Conservation (phyloP, 2,329 filamentous ascomycete genomes). For the Verticillium nonalfalfae region DNA sequence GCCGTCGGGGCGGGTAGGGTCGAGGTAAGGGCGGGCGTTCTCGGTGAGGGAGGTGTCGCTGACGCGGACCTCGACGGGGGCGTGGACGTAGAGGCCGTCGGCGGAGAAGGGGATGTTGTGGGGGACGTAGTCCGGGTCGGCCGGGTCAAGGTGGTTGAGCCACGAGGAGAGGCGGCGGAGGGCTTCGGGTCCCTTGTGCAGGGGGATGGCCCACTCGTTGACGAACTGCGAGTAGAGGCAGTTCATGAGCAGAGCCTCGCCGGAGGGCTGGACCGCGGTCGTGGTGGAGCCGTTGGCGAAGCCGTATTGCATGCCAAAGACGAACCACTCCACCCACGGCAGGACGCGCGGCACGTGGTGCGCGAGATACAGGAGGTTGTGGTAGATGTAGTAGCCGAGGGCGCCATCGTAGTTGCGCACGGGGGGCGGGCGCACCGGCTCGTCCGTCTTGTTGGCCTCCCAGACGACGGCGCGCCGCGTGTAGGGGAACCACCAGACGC, state of each 20-base stretch:
- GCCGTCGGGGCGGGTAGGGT: conserved; percentile 60
- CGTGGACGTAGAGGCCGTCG: conserved; percentile 76
- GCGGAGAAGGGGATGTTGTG: conserved; percentile 74
- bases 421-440: conserved; percentile 51
- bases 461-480: conserved; percentile 82
- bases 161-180: conserved; percentile 77
- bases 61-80: conserved; percentile 87
- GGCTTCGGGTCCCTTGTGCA: conserved; percentile 81
- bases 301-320: conserved; percentile 96
- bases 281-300: conserved; percentile 66
- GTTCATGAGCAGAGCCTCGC: conserved; percentile 84
- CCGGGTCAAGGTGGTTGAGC: conserved; percentile 60
- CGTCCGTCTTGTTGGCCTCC: conserved; percentile 73
- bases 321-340: conserved; percentile 90
- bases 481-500: conserved; percentile 98
- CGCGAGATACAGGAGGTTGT: conserved; percentile 77
- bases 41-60: conserved; percentile 53
- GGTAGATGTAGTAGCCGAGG: conserved; percentile 85
- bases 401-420: conserved; percentile 74
- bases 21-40: conserved; percentile 45
- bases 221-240: conserved; percentile 98
- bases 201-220: conserved; percentile 93
- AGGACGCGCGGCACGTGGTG: conserved; percentile 73
- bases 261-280: conserved; percentile 72
- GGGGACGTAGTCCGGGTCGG: conserved; percentile 56